A percentile compares a stretch with the other conserved stretches of the same genome.
phyloP scores from a whole-genome alignment of 495 filamentous ascomycete genomes.

The Glarea lozoyensis region DNA sequence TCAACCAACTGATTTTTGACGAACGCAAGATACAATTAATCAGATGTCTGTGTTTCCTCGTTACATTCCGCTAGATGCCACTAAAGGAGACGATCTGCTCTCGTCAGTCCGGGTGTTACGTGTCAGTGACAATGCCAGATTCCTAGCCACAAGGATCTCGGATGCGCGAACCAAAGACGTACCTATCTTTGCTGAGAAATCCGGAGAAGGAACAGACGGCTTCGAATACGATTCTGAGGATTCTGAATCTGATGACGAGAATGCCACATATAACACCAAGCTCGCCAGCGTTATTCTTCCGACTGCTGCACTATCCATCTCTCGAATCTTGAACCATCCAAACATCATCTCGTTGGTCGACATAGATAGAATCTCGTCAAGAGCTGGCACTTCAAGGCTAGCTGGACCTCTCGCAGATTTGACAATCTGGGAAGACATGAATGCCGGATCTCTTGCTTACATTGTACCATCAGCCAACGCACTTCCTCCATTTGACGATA shows the following conservation, averaged over 20 bases:
- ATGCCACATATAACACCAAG: slow-evolving; percentile 1
- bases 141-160: slow-evolving; percentile 8
- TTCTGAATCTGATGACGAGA: neutral
- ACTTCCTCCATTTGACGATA: slow-evolving; percentile 4
- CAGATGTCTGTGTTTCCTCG: slow-evolving; percentile 8
- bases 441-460: slow-evolving; percentile 14
- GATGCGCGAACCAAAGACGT: neutral
- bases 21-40: neutral
- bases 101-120: slow-evolving; percentile 17
- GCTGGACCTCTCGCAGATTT: slow-evolving; percentile 6
- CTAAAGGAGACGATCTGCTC: neutral
- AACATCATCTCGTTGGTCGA: slow-evolving; percentile 20
- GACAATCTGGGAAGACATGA: slow-evolving; percentile 21
- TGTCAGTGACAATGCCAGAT: slow-evolving; percentile 14
- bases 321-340: slow-evolving; percentile 19
- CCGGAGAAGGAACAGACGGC: neutral
- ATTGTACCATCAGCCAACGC: slow-evolving; percentile 8
- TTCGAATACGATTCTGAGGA: neutral
- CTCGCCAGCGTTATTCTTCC: slow-evolving; percentile 15
- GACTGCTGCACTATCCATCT: slow-evolving; percentile 6
- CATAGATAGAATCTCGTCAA: slow-evolving; percentile 1
- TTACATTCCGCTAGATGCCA: slow-evolving; percentile 12
- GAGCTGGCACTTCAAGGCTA: neutral
- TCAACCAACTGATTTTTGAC: too few relatives aligned
- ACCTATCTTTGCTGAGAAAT: neutral